A percentile compares a stretch with the other conserved stretches of the same genome.
Conservation (phyloP, 139 green algal genomes). For the Pseudopediastrum boryanum region DNA sequence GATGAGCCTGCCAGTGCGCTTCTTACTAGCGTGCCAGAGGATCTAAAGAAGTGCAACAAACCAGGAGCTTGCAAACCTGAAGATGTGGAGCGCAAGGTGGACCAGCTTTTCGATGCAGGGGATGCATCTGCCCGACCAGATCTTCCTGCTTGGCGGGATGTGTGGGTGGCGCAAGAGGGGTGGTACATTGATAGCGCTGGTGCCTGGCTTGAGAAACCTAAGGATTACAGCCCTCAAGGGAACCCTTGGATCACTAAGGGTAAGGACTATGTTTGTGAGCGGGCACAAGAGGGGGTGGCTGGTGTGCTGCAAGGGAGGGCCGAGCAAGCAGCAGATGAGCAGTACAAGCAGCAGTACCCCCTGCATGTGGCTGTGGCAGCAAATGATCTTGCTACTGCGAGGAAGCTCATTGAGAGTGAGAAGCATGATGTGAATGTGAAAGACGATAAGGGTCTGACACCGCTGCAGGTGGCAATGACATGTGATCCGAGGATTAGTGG, state of each 20-base stretch:
- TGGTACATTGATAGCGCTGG: background rate
- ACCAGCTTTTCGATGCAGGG: no score
- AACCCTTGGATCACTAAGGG: no score
- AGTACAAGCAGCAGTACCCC: background rate
- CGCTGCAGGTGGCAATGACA: background rate
- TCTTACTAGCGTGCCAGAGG: background rate
- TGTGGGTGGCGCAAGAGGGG: background rate
- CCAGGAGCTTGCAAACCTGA: background rate
- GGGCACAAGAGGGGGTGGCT: background rate
- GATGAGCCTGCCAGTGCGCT: background rate
- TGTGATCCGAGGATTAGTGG: background rate
- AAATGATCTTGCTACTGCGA: background rate
- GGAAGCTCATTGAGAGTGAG: background rate
- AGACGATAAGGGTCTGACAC: background rate
- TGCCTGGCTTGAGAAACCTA: background rate
- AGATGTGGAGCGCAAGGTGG: background rate
- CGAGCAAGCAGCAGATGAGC: background rate
- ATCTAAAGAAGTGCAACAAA: background rate
- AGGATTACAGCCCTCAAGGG: no score
- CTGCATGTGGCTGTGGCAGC: slow-evolving; percentile 9
- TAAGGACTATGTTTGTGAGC: background rate
- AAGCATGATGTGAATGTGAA: background rate
- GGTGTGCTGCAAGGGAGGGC: background rate
- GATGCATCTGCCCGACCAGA: background rate
- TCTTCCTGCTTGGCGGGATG: background rate